These are phyloP conservation scores for Aegilops umbellulata DNA, from an alignment of 176 grass and related monocot species.

Conservation along the genomic window DNA sequence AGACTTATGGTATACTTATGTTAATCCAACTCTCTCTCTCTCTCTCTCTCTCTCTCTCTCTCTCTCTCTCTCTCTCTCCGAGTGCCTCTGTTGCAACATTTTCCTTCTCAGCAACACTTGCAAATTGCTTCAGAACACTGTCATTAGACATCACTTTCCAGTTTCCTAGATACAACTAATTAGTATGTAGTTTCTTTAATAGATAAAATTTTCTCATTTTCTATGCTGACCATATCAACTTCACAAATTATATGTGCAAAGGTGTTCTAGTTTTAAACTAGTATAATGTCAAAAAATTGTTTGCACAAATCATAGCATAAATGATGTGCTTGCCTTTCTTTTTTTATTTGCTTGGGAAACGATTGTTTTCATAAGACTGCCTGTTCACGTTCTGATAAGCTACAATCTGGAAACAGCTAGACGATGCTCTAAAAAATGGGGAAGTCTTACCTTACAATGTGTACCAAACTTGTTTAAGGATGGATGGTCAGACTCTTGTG, in stretches of 20 bases:
- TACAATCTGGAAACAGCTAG: conserved; percentile 61
- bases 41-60: background rate
- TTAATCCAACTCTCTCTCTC: background rate
- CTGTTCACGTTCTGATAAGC: conserved; percentile 19
- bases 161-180: background rate
- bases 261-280: background rate
- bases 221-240: background rate
- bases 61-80: background rate
- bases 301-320: background rate
- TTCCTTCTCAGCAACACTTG: background rate
- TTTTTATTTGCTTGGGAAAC: background rate
- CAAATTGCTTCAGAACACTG: conserved; percentile 11
- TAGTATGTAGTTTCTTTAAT: background rate
- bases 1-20: conserved; percentile 81
- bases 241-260: conserved; percentile 4
- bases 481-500: conserved; percentile 94
- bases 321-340: background rate
- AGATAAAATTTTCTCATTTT: background rate
- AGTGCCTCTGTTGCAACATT: background rate
- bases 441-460: conserved; percentile 81
- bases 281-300: background rate
- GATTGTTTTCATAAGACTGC: background rate
- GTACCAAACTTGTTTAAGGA: conserved; percentile 86
- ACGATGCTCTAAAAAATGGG: conserved; percentile 79
- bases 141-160: background rate